phyloP scores from a whole-genome alignment of 768 basidiomycete species.

The Ramaria rubella region DNA sequence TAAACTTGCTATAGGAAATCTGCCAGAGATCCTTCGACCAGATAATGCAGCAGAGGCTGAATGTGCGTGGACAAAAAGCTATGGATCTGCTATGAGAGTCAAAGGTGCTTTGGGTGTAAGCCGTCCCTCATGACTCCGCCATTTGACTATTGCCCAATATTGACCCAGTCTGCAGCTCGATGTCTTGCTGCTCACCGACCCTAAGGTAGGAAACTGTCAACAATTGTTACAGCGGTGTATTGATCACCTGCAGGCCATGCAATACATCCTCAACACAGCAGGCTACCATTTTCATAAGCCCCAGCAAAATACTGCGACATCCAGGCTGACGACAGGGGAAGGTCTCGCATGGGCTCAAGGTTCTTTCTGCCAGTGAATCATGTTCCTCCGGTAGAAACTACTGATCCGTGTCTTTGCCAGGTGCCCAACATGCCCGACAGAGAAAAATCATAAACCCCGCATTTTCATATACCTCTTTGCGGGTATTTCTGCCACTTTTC shows the following conservation, averaged over 20 bases:
- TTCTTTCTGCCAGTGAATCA: conserved; percentile 12
- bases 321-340: conserved; percentile 43
- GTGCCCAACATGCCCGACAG: conserved; percentile 25
- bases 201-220: neutral
- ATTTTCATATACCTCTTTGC: conserved; percentile 28
- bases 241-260: conserved; percentile 14
- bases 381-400: neutral
- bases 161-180: neutral
- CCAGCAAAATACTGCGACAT: conserved; percentile 30
- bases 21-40: neutral
- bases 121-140: neutral
- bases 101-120: conserved; percentile 1
- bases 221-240: neutral
- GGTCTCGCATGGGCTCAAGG: conserved; percentile 52
- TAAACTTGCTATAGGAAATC: neutral
- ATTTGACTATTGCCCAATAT: neutral
- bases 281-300: conserved; percentile 23
- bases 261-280: conserved; percentile 23
- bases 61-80: conserved; percentile 2
- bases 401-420: conserved; percentile 9
- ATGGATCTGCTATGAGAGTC: neutral
- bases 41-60: neutral
- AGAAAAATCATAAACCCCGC: conserved; percentile 32
- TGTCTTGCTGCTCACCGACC: neutral
- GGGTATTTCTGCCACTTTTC: conserved; percentile 29